Base-by-base conservation (phyloP, 805 yeast species). In the Sugiyamaella lignohabitans region DNA sequence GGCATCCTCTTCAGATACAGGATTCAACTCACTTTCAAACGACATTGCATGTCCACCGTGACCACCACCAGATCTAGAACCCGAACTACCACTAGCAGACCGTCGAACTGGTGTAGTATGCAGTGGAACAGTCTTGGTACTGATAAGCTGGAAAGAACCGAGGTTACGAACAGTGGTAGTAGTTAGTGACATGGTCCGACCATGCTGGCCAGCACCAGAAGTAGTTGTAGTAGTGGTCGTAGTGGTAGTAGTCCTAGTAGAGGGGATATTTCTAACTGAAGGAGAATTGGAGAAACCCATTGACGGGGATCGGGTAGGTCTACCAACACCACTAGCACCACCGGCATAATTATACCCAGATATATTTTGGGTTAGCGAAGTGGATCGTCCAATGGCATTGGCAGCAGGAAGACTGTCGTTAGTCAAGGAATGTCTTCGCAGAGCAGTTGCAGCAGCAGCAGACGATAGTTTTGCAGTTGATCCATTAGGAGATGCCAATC, bases 381-480 rank as follows among this genome's bases (percentile, higher is more conserved):
- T 55, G 6, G 60, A 49, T 5, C 61, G 40, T 38, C 20, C 29
- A 19, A 51, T 43, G 11, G 45, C 43, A 19, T 37, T 27, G 11
- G 48, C 44, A 37, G 38, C 48, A 34, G 40, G 50, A 32, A 27
- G 38, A 42, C 41, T 48, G 32, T 20, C 48, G 42, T 29, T 40
- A 21, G 45, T 40, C 30, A 53, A 34, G 19, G 56, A 54, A 46
- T 64, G 68, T 18, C 66, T 50, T 19, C 63, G 53, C 16, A 64
- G 45, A 18, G 69, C 68, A 39, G 67, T 60, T 3, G 69, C 68
- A 0, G 69, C 69, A 2, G 68, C 68, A 2, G 60, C 59, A 22
- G 61, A 53, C 34, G 61, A 56, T 39, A 59, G 44, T 32, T 32
- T 40, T 10, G 42, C 23, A 5, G 14, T 34, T 8, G 34, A 29